These are phyloP conservation scores for Cyberlindnera meyerae DNA, from an alignment of 805 yeast genomes.

Conservation along the genomic window DNA sequence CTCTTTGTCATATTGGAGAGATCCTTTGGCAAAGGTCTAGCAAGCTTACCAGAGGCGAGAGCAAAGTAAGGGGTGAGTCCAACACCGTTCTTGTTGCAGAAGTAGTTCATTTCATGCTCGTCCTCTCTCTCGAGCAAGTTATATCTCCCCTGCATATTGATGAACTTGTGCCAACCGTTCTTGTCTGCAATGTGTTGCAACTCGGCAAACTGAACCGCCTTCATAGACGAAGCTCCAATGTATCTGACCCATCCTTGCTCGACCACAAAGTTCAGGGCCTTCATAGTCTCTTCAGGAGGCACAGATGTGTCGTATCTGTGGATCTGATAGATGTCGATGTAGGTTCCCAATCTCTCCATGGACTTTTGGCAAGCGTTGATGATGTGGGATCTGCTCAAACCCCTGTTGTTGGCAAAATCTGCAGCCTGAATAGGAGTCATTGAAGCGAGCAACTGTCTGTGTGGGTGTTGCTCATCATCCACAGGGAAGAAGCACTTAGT, in stretches of 20 bases:
- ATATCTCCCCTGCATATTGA: conserved; percentile 55
- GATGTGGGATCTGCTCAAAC: conserved; percentile 43
- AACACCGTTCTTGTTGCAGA: conserved; percentile 45
- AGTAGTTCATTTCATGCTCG: conserved; percentile 57
- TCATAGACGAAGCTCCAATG: conserved; percentile 61
- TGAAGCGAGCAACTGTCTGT: background rate
- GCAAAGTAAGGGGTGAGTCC: conserved; percentile 63
- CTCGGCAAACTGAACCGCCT: conserved; percentile 47
- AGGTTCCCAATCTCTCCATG: conserved; percentile 38
- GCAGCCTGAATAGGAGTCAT: background rate
- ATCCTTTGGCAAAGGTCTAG: conserved; percentile 38
- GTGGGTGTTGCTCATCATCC: conserved; percentile 10
- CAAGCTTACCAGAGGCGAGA: conserved; percentile 46
- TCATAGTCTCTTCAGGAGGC: conserved; percentile 50
- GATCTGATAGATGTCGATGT: conserved; percentile 46
- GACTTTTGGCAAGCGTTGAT: conserved; percentile 39
- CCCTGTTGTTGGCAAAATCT: conserved; percentile 28
- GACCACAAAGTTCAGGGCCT: conserved; percentile 46
- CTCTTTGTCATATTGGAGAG: conserved; percentile 7
- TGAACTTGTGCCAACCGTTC: conserved; percentile 52
- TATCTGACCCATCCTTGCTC: conserved; percentile 44
- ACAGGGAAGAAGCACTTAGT: conserved; percentile 32
- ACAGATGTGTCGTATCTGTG: conserved; percentile 44
- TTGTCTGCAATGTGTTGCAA: conserved; percentile 52
- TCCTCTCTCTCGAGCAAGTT: conserved; percentile 54